These are phyloP conservation scores for Podaxis pistillaris DNA, from an alignment of 768 basidiomycete species.

Conservation along the genomic window DNA sequence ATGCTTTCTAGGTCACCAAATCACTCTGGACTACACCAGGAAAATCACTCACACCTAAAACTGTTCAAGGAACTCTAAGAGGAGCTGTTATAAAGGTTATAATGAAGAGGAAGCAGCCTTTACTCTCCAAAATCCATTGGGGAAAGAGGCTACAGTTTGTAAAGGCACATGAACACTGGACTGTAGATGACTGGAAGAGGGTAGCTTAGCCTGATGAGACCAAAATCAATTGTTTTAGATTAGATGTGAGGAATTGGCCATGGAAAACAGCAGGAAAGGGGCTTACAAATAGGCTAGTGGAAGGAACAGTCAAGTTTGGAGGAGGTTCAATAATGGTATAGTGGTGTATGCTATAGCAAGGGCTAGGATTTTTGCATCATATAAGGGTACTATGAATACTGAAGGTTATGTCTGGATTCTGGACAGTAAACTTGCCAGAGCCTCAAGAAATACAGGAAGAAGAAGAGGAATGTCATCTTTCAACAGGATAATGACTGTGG, in stretches of 20 bases:
- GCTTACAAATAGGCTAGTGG: too few relatives aligned
- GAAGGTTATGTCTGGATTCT: too few relatives aligned
- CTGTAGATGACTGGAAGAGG: neutral
- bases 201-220: too few relatives aligned
- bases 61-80: neutral
- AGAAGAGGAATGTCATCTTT: conserved; percentile 17
- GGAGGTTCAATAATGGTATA: too few relatives aligned
- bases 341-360: too few relatives aligned
- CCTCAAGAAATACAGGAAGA: conserved; percentile 13
- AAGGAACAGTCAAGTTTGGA: too few relatives aligned
- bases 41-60: neutral
- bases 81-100: neutral
- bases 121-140: neutral
- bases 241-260: too few relatives aligned
- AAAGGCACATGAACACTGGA: conserved; percentile 6
- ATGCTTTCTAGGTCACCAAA: neutral
- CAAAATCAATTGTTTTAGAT: too few relatives aligned
- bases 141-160: neutral
- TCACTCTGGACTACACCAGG: neutral
- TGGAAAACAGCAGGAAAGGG: too few relatives aligned
- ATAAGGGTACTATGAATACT: too few relatives aligned
- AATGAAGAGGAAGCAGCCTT: neutral
- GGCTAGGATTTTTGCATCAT: too few relatives aligned
- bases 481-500: conserved; percentile 30
- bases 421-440: neutral